Base-by-base conservation (phyloP, 768 basidiomycete species). In the Rhodotorula paludigena region DNA sequence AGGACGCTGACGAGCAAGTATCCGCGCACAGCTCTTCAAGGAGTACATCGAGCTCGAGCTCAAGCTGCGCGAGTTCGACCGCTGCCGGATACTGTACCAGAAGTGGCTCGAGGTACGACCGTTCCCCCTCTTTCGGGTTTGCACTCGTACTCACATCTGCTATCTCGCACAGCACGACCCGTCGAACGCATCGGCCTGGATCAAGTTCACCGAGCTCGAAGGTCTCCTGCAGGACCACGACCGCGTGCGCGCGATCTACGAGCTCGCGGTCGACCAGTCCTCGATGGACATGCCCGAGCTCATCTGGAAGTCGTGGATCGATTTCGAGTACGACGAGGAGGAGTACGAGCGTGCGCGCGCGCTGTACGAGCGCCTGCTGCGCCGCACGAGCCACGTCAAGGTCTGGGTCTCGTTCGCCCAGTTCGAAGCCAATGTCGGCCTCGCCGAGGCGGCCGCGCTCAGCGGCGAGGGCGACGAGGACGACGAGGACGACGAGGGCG, bases 391-490 rank as follows among this genome's bases (percentile, higher is more conserved):
- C 7, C 93, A 98, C 77, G 89, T 92, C 80, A 97, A 97, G 80
- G 92, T 94, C 28, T 98, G 92, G 92, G 90, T 96, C 62, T 87
- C 92, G 60, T 98, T 88, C 78, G 94, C 94, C 0, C 83, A 88
- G 73, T 96, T 97, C 74, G 94, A 98, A 79, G 88, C 86, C 10
- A 76, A 76, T 48, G 75, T 73, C 14, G 75, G 75, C 2, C 44
- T 64, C 9, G 72, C 72, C n/a, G 69, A 68, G 42, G 74, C 63
- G 57, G 69, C 60, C 38, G 70, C 59, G 56, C 57, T 61, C 38
- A 60, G 62, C 16, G 81, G 87, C 30, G 85, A 83, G 8, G 80
- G 83, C 73, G 82, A 88, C 47, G 88, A 87, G 59, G 88, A 87
- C 20, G 87, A 87, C 12, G 88, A 88, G 20, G 86, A 87, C 28